These are phyloP conservation scores for Ophiostoma quercus DNA, from an alignment of 2,329 filamentous ascomycete genomes.

Conservation along the genomic window DNA sequence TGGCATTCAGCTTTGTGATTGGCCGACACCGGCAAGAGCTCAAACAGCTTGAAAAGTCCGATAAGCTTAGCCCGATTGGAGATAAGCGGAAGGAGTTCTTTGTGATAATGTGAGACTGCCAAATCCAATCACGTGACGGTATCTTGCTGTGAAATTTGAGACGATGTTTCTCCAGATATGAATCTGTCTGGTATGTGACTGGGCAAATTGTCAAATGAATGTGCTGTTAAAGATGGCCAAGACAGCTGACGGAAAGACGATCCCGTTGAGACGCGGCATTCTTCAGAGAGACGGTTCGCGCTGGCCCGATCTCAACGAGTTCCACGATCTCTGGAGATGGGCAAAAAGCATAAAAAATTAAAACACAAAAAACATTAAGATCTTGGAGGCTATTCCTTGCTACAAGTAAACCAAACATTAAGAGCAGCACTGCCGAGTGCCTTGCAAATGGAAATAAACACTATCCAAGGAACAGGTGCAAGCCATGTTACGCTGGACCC, in stretches of 20 bases:
- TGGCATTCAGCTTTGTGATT: slow-evolving; percentile 9
- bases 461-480: not conserved
- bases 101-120: not conserved
- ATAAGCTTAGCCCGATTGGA: slow-evolving; percentile 7
- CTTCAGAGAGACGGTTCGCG: not conserved
- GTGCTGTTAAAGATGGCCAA: not conserved
- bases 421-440: not conserved
- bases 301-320: not conserved
- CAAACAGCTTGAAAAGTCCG: not conserved
- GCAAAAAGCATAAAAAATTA: no score
- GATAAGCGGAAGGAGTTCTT: not conserved
- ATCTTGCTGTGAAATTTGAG: not conserved
- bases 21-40: slow-evolving; percentile 5
- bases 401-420: not conserved
- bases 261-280: not conserved
- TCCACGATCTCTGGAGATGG: not conserved
- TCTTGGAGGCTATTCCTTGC: not conserved
- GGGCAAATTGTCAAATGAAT: not conserved
- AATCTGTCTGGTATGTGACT: not conserved
- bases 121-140: not conserved
- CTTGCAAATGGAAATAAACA: slow-evolving; percentile 2
- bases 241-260: not conserved
- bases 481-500: not conserved
- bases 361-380: not conserved
- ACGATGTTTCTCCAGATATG: not conserved